Evolutionary conservation across 2,329 filamentous ascomycete genomes (phyloP), one percentile per base, ranked within the genome.

Genomic region (Calycina marina): DNA sequence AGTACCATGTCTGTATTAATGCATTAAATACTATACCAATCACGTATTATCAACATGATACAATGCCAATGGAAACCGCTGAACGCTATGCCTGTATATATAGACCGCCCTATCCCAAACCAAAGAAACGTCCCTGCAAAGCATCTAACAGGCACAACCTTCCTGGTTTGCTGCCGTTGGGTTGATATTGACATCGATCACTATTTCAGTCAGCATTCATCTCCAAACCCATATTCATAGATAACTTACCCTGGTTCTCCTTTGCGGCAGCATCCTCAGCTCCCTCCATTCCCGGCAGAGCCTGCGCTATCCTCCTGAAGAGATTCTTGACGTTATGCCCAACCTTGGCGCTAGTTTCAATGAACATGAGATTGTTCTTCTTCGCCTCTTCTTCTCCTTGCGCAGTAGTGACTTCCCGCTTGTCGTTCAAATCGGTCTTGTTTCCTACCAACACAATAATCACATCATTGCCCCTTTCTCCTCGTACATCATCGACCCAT

Each of bases 371-470:
- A 45, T 90, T 90, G 59, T 93, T 88, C 67, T 88, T 88, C 71
- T 93, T 93, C 26, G 88, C 88, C 62, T 98, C 90, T 49, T 96
- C 90, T 58, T 98, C 90, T 38, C 90, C 90, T 59, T 96, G 86
- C 53, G 82, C 77, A 20, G 85, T 92, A 25, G 88, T 98, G 39
- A 98, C 90, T 60, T 98, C 88, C 34, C 90, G 74, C 70, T 94
- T 96, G 59, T 98, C 90, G 58, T 90, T 93, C 57, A 98, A 60
- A 67, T 98, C 90, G 27, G 90, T 98, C 75, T 98, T 98, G 68
- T 98, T 98, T 45, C 90, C 90, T 24, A 98, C 92, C 28, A 98
- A 64, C 28, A 98, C 90, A 50, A 98, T 96, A 50, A 98, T 98
- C 39, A 98, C 92, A 59, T 98, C 90, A 64, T 93, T 93, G 31